phyloP scores from a whole-genome alignment of 2,329 filamentous ascomycete species.

The Pleochaeta shiraiana region DNA sequence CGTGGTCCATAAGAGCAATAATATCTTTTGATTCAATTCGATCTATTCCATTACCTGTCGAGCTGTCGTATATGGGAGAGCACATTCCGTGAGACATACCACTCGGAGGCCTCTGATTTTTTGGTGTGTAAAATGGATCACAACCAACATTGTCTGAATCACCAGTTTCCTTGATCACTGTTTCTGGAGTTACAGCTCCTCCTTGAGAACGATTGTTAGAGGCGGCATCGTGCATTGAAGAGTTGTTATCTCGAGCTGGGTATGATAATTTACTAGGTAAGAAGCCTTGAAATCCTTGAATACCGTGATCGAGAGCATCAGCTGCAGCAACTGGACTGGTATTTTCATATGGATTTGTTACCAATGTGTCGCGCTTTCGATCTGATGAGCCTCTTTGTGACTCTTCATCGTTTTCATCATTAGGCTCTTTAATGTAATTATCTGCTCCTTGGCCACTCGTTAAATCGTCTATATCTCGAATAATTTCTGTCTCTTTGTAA shows the following conservation, averaged over 20 bases:
- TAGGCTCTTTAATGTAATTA: conserved; percentile 20
- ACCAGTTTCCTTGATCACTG: conserved; percentile 22
- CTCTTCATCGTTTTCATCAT: conserved; percentile 36
- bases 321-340: conserved; percentile 34
- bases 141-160: conserved; percentile 26
- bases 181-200: conserved; percentile 25
- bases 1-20: conserved; percentile 91
- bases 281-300: conserved; percentile 21
- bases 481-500: conserved; percentile 18
- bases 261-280: conserved; percentile 18
- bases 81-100: conserved; percentile 82
- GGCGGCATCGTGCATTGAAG: conserved; percentile 63
- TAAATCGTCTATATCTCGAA: conserved; percentile 20
- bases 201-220: conserved; percentile 31
- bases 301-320: conserved; percentile 21
- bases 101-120: conserved; percentile 48
- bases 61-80: conserved; percentile 75
- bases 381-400: conserved; percentile 41
- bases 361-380: conserved; percentile 40
- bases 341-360: conserved; percentile 46
- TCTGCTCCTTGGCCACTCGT: background rate
- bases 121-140: conserved; percentile 43
- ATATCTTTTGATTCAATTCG: conserved; percentile 6
- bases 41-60: conserved; percentile 24
- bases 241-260: conserved; percentile 30